Evolutionary conservation across 176 grass and related monocot species (phyloP), one percentile per base, ranked within the genome.

Genomic region (Melocanna baccifera): DNA sequence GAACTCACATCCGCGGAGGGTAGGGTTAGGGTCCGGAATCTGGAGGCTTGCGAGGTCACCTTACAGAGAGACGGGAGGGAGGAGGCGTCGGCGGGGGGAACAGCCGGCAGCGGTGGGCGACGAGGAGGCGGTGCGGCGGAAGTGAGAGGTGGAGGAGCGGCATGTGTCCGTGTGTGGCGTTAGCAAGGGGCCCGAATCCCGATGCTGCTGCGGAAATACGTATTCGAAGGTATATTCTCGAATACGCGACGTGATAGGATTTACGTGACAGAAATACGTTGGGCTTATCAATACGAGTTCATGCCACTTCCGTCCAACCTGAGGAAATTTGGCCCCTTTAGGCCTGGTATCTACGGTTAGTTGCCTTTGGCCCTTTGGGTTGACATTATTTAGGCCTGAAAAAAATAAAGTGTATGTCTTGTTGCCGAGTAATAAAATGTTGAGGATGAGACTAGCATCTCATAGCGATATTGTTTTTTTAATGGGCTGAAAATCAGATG

Each of bases 101-200:
- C 0, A 66, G 26, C 34, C 39, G 73, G 37, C 78, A 61, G 67
- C 79, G 67, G 73, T 58, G 16, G 9, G 46, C 57, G 59, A 18
- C 59, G 73, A 87, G 88, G 59, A 73, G 58, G 68, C 80, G 50
- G 39, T 61, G 80, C 37, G 48, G 61, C 59, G 47, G 73, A n/a
- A 86, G 73, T 48, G 84, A 74, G 79, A 79, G 73, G 84, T 62
- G 88, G 74, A 83, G 79, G 58, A 87, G 74, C 67, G 88, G 79
- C 88, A 83, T 78, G 48, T 4, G 39, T 10, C 40, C 12, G 69
- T 62, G 82, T 62, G 83, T 77, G 79, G 79, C 84, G 79, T 63
- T 77, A 85, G 77, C 63, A 55, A 48, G 62, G 29, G 47, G 4
- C 15, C 47, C n/a, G n/a, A n/a, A n/a, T n/a, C n/a, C n/a, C 47